These are phyloP conservation scores for Scedosporium dehoogii DNA, from an alignment of 2,329 filamentous ascomycete genomes.

Conservation along the genomic window DNA sequence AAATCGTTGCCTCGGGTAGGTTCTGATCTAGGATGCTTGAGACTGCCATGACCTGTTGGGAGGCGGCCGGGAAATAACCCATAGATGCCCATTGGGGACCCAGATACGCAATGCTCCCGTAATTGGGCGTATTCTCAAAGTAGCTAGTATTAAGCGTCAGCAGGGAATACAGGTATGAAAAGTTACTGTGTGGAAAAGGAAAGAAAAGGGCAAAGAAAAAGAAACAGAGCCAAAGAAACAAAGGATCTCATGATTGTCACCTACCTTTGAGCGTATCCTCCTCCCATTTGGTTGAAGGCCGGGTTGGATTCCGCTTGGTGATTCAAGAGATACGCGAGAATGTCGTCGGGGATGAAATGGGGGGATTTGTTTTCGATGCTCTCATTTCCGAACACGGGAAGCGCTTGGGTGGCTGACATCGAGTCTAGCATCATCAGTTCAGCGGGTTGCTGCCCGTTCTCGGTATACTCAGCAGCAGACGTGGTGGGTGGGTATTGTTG, in stretches of 20 bases:
- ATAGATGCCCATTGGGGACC: constrained; percentile 35
- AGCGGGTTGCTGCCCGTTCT: constrained; percentile 32
- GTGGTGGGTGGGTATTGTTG: constrained; percentile 26
- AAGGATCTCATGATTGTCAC: no score
- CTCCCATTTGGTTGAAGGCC: constrained; percentile 1
- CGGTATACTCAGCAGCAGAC: constrained; percentile 35
- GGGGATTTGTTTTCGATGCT: constrained; percentile 73
- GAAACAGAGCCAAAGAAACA: background rate
- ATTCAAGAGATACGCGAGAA: constrained; percentile 76
- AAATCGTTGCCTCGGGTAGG: constrained; percentile 69
- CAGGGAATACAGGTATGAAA: constrained; percentile 10
- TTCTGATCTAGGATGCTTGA: constrained; percentile 75
- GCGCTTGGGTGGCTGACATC: constrained; percentile 55
- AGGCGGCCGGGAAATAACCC: constrained; percentile 48
- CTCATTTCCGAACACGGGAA: constrained; percentile 81
- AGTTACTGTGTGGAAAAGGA: background rate
- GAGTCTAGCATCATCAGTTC: constrained; percentile 54
- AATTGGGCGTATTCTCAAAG: constrained; percentile 39
- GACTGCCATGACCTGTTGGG: constrained; percentile 80
- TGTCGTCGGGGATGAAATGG: constrained; percentile 76
- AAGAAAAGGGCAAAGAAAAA: background rate
- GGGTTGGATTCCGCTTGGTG: constrained; percentile 5
- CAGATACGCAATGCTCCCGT: constrained; percentile 36
- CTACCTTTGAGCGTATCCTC: constrained; percentile 2
- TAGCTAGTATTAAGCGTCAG: constrained; percentile 30